phyloP scores from a whole-genome alignment of 257 asterid genomes.

The Ilex aquifolium region DNA sequence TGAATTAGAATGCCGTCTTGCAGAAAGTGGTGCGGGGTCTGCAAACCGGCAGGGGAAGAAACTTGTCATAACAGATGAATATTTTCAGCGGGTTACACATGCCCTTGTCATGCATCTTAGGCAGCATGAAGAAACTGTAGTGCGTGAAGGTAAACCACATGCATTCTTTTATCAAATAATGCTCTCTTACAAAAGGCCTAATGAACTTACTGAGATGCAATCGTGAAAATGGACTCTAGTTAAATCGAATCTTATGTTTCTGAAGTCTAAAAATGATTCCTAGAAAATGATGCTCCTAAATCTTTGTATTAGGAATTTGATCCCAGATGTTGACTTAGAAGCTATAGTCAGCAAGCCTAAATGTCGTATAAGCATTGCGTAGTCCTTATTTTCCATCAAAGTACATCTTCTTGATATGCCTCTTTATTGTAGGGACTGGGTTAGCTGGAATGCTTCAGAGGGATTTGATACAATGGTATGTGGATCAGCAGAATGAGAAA shows the following conservation, averaged over 20 bases:
- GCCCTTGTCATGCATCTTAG: constrained; percentile 81
- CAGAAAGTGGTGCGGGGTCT: constrained; percentile 51
- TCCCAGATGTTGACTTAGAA: too few relatives aligned
- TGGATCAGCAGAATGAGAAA: constrained; percentile 76
- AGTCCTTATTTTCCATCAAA: too few relatives aligned
- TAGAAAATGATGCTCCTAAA: not conserved
- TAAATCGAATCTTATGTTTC: not conserved
- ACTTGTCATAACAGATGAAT: constrained; percentile 71
- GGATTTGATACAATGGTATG: constrained; percentile 86
- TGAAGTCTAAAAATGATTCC: too few relatives aligned
- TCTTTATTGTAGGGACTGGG: constrained; percentile 37
- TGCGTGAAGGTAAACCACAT: constrained; percentile 46
- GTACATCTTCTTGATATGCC: not conserved
- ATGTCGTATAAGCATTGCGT: too few relatives aligned
- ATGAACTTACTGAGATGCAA: not conserved
- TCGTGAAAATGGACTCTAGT: not conserved
- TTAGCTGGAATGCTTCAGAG: constrained; percentile 88
- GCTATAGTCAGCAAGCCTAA: too few relatives aligned
- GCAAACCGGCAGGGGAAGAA: constrained; percentile 56
- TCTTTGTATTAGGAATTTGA: not conserved
- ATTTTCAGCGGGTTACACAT: constrained; percentile 82
- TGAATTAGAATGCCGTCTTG: constrained; percentile 18
- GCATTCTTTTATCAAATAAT: not conserved
- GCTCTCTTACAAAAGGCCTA: not conserved
- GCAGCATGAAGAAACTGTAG: constrained; percentile 70